Conservation (phyloP, 805 yeast genomes). For the Candida nonsorbophila region DNA sequence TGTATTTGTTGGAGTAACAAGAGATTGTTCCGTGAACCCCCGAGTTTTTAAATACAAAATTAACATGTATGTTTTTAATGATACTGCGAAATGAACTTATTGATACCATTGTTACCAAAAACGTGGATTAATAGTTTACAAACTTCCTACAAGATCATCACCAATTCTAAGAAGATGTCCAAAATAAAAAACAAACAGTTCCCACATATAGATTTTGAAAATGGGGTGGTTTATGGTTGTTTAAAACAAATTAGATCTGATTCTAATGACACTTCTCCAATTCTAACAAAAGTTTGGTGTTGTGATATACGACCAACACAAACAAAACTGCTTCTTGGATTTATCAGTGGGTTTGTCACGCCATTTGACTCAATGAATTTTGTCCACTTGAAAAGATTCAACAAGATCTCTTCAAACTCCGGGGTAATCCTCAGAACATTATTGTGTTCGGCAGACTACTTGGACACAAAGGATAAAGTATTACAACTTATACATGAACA, state of each 20-base stretch:
- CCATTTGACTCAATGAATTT: constrained; percentile 21
- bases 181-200: constrained; percentile 2
- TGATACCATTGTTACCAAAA: too few relatives aligned
- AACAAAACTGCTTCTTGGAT: constrained; percentile 19
- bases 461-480: constrained; percentile 17
- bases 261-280: constrained; percentile 15
- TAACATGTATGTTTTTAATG: too few relatives aligned
- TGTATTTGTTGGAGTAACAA: too few relatives aligned
- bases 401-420: constrained; percentile 18
- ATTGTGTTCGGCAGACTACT: constrained; percentile 39
- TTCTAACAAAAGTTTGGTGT: constrained; percentile 41
- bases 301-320: constrained; percentile 37
- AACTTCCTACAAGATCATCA: constrained; percentile 2
- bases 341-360: constrained; percentile 20
- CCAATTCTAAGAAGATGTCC: constrained; percentile 4
- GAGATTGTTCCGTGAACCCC: too few relatives aligned
- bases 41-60: too few relatives aligned
- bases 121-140: too few relatives aligned
- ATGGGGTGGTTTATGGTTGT: constrained; percentile 39
- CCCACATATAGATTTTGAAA: constrained; percentile 39
- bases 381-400: constrained; percentile 52
- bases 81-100: too few relatives aligned
- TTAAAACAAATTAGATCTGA: constrained; percentile 40
- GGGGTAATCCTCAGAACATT: constrained; percentile 29
- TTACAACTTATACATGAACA: constrained; percentile 13